A percentile compares a stretch with the other conserved stretches of the same genome.
Evolutionary conservation across 768 basidiomycete species (phyloP).

Genomic region (Podaxis pistillaris): DNA sequence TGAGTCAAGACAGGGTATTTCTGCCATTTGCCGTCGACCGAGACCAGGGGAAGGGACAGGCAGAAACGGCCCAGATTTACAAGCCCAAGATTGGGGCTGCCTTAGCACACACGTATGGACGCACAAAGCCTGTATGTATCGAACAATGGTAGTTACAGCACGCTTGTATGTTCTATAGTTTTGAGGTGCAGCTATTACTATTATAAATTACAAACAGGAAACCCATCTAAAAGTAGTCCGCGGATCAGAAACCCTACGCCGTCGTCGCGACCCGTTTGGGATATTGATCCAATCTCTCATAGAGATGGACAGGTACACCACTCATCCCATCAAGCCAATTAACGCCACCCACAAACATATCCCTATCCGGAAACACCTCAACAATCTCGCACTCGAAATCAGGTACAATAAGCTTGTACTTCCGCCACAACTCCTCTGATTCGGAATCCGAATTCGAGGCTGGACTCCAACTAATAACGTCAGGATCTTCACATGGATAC

Average conservation of each 20-base stretch:
- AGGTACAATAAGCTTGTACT: conserved; percentile 54
- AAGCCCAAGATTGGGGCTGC: too few species aligned
- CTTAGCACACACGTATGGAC: too few species aligned
- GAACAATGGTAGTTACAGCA: too few species aligned
- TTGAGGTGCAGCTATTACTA: too few species aligned
- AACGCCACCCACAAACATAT: conserved; percentile 59
- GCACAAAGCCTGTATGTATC: too few species aligned
- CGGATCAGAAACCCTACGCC: not conserved
- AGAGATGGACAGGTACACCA: not conserved
- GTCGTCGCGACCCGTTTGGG: not conserved
- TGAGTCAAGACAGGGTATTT: too few species aligned
- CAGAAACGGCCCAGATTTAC: too few species aligned
- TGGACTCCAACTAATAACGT: not conserved
- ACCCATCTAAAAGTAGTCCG: not conserved
- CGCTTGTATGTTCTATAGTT: too few species aligned
- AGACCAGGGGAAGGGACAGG: too few species aligned
- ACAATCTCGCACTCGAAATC: conserved; percentile 66
- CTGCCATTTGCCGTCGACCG: too few species aligned
- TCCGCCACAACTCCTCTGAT: conserved; percentile 45
- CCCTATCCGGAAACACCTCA: conserved; percentile 65
- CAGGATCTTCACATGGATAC: not conserved
- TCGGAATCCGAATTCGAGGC: not conserved
- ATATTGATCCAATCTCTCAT: not conserved
- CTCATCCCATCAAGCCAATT: conserved; percentile 44
- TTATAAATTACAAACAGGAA: too few species aligned